Conservation (phyloP, 768 basidiomycete genomes). For the Boletus subcaerulescens region DNA sequence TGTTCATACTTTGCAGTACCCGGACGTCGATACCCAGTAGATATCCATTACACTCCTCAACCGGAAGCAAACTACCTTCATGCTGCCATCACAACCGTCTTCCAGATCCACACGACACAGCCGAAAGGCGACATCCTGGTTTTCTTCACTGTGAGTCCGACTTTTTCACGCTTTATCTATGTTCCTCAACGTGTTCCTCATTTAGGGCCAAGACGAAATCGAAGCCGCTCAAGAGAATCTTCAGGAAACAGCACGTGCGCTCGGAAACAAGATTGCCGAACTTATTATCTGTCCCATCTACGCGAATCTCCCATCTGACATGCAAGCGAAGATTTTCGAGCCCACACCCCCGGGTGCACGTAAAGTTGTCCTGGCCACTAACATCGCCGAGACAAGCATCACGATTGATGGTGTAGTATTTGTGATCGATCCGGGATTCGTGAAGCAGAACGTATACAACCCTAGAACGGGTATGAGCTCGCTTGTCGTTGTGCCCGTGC, state of each 20-base stretch:
- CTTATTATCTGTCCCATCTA: slow-evolving; percentile 97
- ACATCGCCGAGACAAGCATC: slow-evolving; percentile 99
- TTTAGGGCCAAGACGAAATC: slow-evolving; percentile 94
- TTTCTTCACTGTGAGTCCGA: slow-evolving; percentile 78
- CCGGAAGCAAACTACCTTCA: slow-evolving; percentile 99
- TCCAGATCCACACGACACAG: slow-evolving; percentile 99
- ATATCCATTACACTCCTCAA: slow-evolving; percentile 98
- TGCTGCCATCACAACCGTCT: slow-evolving; percentile 96
- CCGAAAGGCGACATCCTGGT: slow-evolving; percentile 97
- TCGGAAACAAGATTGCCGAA: slow-evolving; percentile 95
- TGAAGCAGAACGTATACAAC: slow-evolving; percentile 99
- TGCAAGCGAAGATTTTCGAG: slow-evolving; percentile 99
- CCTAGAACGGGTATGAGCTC: slow-evolving; percentile 99
- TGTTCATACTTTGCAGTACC: slow-evolving; percentile 58
- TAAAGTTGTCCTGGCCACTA: slow-evolving; percentile 97
- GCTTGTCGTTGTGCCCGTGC: slow-evolving; percentile 88
- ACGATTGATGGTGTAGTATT: slow-evolving; percentile 99
- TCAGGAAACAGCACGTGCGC: slow-evolving; percentile 88
- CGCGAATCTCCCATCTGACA: slow-evolving; percentile 97
- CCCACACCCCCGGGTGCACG: slow-evolving; percentile 95
- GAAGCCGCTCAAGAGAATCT: slow-evolving; percentile 96
- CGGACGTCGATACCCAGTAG: slow-evolving; percentile 95
- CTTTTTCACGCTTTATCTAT: neutral
- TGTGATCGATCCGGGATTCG: slow-evolving; percentile 98
- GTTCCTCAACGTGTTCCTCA: slow-evolving; percentile 4